phyloP scores from a whole-genome alignment of 495 filamentous ascomycete species.

The Sporormia fimetaria region DNA sequence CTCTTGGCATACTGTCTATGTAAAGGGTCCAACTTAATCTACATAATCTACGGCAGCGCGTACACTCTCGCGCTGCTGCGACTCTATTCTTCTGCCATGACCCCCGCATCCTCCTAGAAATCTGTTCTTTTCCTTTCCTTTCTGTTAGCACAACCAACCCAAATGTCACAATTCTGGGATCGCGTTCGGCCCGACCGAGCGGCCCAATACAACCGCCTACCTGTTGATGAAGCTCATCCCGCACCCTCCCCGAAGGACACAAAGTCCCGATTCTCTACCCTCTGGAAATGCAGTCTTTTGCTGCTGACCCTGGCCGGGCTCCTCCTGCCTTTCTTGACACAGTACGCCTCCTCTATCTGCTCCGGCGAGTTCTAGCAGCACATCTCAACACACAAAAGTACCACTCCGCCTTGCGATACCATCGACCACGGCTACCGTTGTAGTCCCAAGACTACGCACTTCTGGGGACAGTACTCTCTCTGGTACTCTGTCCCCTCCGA shows the following conservation, averaged over 20 bases:
- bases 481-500: slow-evolving; percentile 61
- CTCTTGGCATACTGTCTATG: too few species aligned
- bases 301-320: slow-evolving; percentile 1
- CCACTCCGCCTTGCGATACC: slow-evolving; percentile 40
- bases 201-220: slow-evolving; percentile 8
- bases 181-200: slow-evolving; percentile 4
- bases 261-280: not conserved
- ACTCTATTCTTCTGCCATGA: too few species aligned
- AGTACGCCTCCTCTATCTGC: too few species aligned
- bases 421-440: slow-evolving; percentile 54
- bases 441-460: slow-evolving; percentile 47
- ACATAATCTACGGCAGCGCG: too few species aligned
- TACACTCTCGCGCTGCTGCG: too few species aligned
- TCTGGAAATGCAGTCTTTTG: not conserved
- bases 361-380: too few species aligned
- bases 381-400: too few species aligned
- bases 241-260: slow-evolving; percentile 6
- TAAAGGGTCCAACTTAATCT: too few species aligned
- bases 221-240: slow-evolving; percentile 9
- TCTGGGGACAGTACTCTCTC: slow-evolving; percentile 81
- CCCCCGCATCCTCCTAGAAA: too few species aligned
- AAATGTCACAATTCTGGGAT: slow-evolving; percentile 16
- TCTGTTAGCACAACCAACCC: not conserved
- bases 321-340: too few species aligned
- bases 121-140: too few species aligned